Evolutionary conservation across 257 asterid species (phyloP), one percentile per base, ranked within the genome.

Genomic region (Nicotiana sylvestris): DNA sequence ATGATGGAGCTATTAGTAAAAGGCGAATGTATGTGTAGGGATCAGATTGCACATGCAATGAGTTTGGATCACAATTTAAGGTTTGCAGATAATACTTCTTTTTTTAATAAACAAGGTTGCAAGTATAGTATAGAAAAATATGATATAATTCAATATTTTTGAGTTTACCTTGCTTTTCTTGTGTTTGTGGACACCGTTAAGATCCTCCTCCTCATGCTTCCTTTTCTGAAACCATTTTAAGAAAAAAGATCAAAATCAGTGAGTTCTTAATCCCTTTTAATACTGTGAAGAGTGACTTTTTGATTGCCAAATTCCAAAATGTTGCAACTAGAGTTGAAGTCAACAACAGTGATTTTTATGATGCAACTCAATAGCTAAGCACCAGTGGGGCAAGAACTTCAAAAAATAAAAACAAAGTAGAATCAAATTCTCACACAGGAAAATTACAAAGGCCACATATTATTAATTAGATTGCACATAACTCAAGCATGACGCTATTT

Each of bases 161-260:
- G 25, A 53, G 37, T 29, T 80, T 87, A 92, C 97, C 98, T 93
- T 93, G 87, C 94, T 90, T 87, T 85, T 92, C 92, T 90, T 91
- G 92, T 91, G 94, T 82, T 84, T 92, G 87, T 90, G 89, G 70
- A 85, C 89, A 87, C 82, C 85, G 67, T 83, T 67, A 67, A 87
- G 91, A 69, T 86, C 97, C 77, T 89, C 93, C 78, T 91, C 92
- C 9, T 89, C 94, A 6, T 81, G 93, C 91, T 91, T 93, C 91
- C 91, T 92, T 83, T 88, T 93, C 98, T 93, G 89, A 55, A 86
- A 82, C 66, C 81, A 80, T 15, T 32, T 4, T 12, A 25, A 72
- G 35, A 12, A 12, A 66, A 81, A 12, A 53, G 25, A 30, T 81
- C 61, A 29, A 66, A 66, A 81, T 66, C 83, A 51, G 43, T 49